phyloP scores from a whole-genome alignment of 257 asterid species.

The Vinca minor region DNA sequence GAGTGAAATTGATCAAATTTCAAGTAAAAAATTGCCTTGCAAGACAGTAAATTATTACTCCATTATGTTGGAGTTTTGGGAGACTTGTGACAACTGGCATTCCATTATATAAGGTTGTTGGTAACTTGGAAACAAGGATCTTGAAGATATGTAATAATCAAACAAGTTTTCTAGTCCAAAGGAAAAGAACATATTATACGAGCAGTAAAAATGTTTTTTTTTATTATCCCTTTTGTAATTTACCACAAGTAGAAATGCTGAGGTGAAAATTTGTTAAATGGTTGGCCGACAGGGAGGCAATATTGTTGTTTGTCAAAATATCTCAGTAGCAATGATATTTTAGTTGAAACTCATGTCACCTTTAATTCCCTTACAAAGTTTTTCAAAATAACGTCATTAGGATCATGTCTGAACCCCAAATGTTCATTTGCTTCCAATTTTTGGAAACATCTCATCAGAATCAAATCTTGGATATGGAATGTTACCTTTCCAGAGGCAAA shows the following conservation, averaged over 20 bases:
- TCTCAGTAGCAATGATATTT: background rate
- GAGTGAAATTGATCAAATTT: too few relatives aligned
- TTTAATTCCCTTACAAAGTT: too few relatives aligned
- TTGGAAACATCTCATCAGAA: too few relatives aligned
- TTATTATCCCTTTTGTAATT: background rate
- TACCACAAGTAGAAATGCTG: background rate
- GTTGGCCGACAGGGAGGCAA: slow-evolving; percentile 2
- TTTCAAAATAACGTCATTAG: too few relatives aligned
- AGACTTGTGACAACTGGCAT: too few relatives aligned
- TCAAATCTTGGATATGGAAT: too few relatives aligned
- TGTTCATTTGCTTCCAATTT: too few relatives aligned
- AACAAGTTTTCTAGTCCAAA: background rate
- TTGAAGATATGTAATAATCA: slow-evolving; percentile 1
- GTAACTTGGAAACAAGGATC: background rate
- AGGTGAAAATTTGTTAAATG: background rate
- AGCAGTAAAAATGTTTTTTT: background rate
- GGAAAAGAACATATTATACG: background rate
- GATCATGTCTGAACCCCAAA: background rate
- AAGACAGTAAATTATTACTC: too few relatives aligned
- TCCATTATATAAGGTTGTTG: too few relatives aligned
- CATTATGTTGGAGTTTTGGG: too few relatives aligned
- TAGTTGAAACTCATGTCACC: background rate
- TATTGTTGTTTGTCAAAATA: background rate
- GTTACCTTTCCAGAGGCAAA: too few relatives aligned
- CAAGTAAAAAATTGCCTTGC: too few relatives aligned